phyloP scores from a whole-genome alignment of 2,329 filamentous ascomycete species.

The Ophiostoma tasmaniense region DNA sequence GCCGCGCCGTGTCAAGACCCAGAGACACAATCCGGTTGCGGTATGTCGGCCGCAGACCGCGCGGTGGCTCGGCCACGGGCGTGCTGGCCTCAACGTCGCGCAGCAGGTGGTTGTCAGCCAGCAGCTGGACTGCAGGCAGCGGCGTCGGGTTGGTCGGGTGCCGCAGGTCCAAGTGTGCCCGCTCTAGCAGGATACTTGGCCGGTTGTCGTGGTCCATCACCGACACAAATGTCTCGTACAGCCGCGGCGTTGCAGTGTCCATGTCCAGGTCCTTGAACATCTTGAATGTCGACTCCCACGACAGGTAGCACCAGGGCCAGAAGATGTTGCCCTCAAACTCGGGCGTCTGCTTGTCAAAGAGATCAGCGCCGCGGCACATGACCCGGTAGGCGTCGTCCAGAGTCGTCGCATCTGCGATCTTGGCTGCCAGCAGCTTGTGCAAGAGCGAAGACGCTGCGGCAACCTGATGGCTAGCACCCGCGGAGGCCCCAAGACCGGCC shows the following conservation, averaged over 20 bases:
- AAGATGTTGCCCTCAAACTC: constrained; percentile 32
- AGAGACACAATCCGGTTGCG: constrained; percentile 30
- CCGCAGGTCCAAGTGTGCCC: constrained; percentile 46
- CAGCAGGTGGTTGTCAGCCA: constrained; percentile 26
- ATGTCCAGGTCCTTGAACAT: constrained; percentile 40
- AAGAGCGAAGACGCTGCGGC: constrained; percentile 32
- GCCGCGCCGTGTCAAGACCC: constrained; percentile 39
- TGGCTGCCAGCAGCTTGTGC: constrained; percentile 31
- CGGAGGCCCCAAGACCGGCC: too few species aligned
- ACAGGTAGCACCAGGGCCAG: constrained; percentile 39
- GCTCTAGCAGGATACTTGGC: constrained; percentile 34
- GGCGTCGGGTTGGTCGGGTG: constrained; percentile 45
- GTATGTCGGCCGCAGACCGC: constrained; percentile 22
- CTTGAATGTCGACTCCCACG: constrained; percentile 45
- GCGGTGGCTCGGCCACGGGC: constrained; percentile 18
- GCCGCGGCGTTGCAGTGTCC: constrained; percentile 35
- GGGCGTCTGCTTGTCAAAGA: constrained; percentile 32
- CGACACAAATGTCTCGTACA: constrained; percentile 46
- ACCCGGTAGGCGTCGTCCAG: constrained; percentile 43
- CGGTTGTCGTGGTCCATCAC: constrained; percentile 35
- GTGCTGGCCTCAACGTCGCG: constrained; percentile 18
- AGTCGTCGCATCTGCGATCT: constrained; percentile 27
- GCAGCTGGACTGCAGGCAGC: constrained; percentile 38
- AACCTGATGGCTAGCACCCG: background rate
- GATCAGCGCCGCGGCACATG: constrained; percentile 38